Evolutionary conservation across 1,284 basidiomycete species (phyloP).

Genomic region (Boletus sp.): DNA sequence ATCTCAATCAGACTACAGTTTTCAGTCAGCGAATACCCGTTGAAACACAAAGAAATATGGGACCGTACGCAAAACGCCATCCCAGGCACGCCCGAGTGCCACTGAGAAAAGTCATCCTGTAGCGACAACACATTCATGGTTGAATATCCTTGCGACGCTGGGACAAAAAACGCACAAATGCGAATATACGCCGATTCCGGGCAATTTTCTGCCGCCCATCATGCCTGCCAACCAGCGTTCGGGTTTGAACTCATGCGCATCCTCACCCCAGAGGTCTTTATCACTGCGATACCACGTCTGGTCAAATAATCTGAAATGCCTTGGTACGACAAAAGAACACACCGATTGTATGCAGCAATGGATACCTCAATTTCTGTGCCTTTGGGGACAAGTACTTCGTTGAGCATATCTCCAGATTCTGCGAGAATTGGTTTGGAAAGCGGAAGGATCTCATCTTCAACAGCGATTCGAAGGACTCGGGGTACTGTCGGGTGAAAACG

Average conservation of each 20-base stretch:
- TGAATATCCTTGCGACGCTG: neutral
- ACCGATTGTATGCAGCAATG: conserved; percentile 37
- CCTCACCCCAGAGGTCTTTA: conserved; percentile 45
- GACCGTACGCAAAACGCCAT: conserved; percentile 43
- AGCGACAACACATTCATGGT: neutral
- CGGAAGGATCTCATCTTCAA: conserved; percentile 41
- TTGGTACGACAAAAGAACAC: neutral
- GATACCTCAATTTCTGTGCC: conserved; percentile 33
- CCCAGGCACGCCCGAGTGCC: conserved; percentile 43
- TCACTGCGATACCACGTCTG: conserved; percentile 25
- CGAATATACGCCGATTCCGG: conserved; percentile 44
- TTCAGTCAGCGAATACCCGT: neutral
- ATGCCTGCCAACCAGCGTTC: conserved; percentile 45
- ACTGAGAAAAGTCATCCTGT: conserved; percentile 42
- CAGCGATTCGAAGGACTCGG: conserved; percentile 34
- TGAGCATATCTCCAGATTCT: conserved; percentile 33
- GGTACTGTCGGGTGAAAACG: conserved; percentile 34
- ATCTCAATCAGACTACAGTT: conserved; percentile 42
- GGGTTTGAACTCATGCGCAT: conserved; percentile 47
- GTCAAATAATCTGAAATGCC: neutral
- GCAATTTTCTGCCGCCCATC: conserved; percentile 31
- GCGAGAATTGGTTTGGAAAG: conserved; percentile 39
- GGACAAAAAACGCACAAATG: conserved; percentile 39
- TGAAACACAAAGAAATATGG: neutral
- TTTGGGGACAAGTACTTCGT: conserved; percentile 34